A percentile compares a stretch with the other conserved stretches of the same genome.
Conservation (phyloP, 208 protist genomes). For the Crithidia expoeki region DNA sequence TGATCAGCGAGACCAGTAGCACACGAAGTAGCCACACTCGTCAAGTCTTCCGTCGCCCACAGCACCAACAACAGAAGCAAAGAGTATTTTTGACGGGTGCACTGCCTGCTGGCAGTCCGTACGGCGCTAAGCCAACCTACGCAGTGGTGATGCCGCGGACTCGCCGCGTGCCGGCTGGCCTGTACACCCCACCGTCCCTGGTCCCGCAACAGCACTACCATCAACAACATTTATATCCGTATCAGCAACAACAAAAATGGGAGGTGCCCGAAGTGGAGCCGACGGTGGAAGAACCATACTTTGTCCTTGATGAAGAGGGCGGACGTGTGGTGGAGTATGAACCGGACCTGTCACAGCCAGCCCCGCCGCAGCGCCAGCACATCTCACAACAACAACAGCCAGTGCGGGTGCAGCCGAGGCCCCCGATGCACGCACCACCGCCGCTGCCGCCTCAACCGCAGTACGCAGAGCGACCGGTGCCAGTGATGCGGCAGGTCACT, state of each 20-base stretch:
- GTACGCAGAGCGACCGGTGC: slow-evolving; percentile 1
- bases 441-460: neutral
- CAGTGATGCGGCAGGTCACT: slow-evolving; percentile 7
- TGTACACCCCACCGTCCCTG: slow-evolving; percentile 12
- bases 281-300: slow-evolving; percentile 14
- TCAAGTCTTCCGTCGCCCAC: slow-evolving; percentile 12
- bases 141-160: slow-evolving; percentile 20
- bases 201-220: neutral
- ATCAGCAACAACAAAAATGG: neutral
- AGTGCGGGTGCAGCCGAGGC: neutral
- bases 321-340: slow-evolving; percentile 22
- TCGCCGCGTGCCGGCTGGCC: slow-evolving; percentile 4
- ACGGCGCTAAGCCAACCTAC: slow-evolving; percentile 27
- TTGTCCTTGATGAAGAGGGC: slow-evolving; percentile 1
- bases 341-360: neutral
- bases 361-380: neutral
- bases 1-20: slow-evolving; percentile 15
- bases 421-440: neutral
- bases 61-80: neutral
- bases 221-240: slow-evolving; percentile 1
- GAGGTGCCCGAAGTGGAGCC: slow-evolving; percentile 3
- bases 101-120: slow-evolving; percentile 29
- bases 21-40: slow-evolving; percentile 17
- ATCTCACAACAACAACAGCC: neutral
- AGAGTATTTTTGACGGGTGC: slow-evolving; percentile 13